A percentile compares a stretch with the other conserved stretches of the same genome.
These are phyloP conservation scores for Aspergillus udagawae DNA, from an alignment of 2,329 filamentous ascomycete genomes.

Conservation along the genomic window DNA sequence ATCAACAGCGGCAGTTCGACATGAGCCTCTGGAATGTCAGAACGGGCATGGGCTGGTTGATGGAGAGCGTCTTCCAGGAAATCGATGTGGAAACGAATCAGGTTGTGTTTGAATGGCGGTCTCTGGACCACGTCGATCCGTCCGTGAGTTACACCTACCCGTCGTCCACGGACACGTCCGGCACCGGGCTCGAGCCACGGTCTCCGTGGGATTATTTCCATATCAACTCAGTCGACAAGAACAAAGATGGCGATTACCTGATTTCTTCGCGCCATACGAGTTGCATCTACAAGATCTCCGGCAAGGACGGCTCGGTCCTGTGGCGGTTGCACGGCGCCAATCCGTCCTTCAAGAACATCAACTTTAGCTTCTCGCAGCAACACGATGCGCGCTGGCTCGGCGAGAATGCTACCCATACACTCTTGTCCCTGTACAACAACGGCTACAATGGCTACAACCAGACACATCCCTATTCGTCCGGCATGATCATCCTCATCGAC, in stretches of 20 bases:
- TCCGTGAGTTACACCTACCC: conserved; percentile 46
- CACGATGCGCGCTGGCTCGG: conserved; percentile 40
- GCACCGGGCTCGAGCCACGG: conserved; percentile 44
- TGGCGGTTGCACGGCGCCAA: conserved; percentile 37
- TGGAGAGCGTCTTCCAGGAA: conserved; percentile 52
- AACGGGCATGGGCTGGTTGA: conserved; percentile 48
- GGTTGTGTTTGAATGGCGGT: conserved; percentile 49
- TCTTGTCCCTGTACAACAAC: conserved; percentile 42
- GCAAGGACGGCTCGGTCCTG: conserved; percentile 35
- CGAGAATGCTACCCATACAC: conserved; percentile 36
- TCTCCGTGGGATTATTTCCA: conserved; percentile 46
- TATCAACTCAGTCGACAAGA: conserved; percentile 43
- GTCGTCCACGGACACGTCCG: conserved; percentile 42
- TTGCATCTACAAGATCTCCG: conserved; percentile 40
- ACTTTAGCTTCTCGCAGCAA: conserved; percentile 42
- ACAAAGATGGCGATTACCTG: conserved; percentile 38
- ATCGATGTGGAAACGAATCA: conserved; percentile 48
- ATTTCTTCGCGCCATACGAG: conserved; percentile 41
- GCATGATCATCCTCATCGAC: conserved; percentile 38
- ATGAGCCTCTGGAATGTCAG: conserved; percentile 43
- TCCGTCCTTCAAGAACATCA: conserved; percentile 34
- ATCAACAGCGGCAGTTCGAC: conserved; percentile 44
- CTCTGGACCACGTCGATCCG: conserved; percentile 48
- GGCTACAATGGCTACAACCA: conserved; percentile 39
- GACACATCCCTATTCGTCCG: conserved; percentile 36